Evolutionary conservation across 2,329 filamentous ascomycete genomes (phyloP), one percentile per base, ranked within the genome.

Genomic region (Penicillium digitatum): DNA sequence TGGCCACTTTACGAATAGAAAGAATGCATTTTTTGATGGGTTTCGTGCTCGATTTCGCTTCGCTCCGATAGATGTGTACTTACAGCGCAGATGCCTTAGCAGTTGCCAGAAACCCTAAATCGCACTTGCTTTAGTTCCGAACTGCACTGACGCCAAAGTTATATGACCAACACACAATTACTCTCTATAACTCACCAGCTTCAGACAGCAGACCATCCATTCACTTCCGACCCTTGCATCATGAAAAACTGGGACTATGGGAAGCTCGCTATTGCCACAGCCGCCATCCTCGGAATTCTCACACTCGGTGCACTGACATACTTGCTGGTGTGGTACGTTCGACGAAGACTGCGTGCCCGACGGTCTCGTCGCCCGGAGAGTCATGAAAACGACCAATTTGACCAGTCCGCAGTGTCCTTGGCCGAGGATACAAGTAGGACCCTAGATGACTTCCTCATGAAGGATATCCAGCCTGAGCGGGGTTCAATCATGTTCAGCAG

Each of bases 401-500:
- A 43, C 27, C 59, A 62, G 20, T 63, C 60, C 7, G 54, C 50
- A 8, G 50, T 64, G 6, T 57, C 57, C 10, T 38, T 66, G n/a
- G 55, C 46, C 12, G 61, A 62, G n/a, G 62, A 64, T 16, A 62
- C 61, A 26, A 59, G 58, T 55, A 58, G 51, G 18, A 43, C 52
- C 11, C 46, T 63, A 12, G 59, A 62, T 26, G 45, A 54, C 10
- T 59, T 60, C 35, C 55, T 62, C 45, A 54, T 60, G 62, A 55
- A 56, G 47, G 61, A 65, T 16, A 34, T 55, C 10, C 48, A 52
- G 10, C 59, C 55, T 1, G 60, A 68, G 22, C 64, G 69, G 7
- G 64, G 64, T 27, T 67, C 62, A 11, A 39, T 70, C 26, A 71
- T 71, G 66, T 69, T 69, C 48, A 64, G 62, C 46, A 62, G 61